phyloP scores from a whole-genome alignment of 148 eudicot species.

The Suaeda aralocaspica region DNA sequence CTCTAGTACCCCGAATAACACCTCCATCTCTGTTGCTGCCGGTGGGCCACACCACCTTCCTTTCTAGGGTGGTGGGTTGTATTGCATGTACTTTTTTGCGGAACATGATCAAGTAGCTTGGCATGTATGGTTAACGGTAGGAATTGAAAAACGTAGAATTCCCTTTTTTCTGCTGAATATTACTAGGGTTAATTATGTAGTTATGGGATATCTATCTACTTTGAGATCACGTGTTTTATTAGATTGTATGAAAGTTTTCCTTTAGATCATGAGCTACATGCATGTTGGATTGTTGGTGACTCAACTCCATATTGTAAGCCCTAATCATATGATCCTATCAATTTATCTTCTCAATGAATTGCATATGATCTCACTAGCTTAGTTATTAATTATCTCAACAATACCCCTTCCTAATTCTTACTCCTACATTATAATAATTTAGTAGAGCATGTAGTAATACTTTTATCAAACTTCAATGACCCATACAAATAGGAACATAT shows the following conservation, averaged over 20 bases:
- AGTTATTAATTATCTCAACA: too few species aligned
- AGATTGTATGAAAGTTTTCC: background rate
- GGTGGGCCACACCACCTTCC: constrained; percentile 11
- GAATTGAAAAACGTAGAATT: background rate
- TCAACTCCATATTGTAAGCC: too few species aligned
- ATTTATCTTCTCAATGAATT: too few species aligned
- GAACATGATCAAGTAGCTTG: background rate
- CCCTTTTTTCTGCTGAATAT: background rate
- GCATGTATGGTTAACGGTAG: background rate
- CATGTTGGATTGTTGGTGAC: background rate
- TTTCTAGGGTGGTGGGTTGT: background rate
- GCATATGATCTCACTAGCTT: too few species aligned
- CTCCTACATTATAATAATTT: too few species aligned
- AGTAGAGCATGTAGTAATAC: too few species aligned
- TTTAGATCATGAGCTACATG: background rate
- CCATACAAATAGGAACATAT: too few species aligned
- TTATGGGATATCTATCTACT: background rate
- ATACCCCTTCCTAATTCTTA: too few species aligned
- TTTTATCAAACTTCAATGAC: too few species aligned
- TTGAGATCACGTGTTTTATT: background rate
- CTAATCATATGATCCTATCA: too few species aligned
- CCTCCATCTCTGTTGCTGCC: constrained; percentile 15
- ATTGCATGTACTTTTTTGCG: background rate
- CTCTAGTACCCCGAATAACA: constrained; percentile 14
- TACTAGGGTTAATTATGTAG: background rate